Evolutionary conservation across 345 rosid genomes (phyloP).

Genomic region (Euphorbia pulcherrima): DNA sequence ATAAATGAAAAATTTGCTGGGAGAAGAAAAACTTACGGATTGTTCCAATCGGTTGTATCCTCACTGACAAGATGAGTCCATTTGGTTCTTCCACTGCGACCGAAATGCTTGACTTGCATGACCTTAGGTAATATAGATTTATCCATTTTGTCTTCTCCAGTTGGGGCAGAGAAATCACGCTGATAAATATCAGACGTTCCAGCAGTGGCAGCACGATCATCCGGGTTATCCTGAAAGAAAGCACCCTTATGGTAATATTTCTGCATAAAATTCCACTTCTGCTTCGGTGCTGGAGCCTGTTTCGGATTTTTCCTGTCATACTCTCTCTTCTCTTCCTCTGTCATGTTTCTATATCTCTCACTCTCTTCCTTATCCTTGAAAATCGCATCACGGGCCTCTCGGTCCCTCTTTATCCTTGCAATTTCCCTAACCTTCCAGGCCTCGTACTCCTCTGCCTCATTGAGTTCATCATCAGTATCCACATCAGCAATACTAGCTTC

Average conservation of each 20-base stretch:
- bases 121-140: constrained; percentile 67
- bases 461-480: constrained; percentile 73
- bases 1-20: neutral
- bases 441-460: constrained; percentile 75
- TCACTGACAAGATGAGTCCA: constrained; percentile 86
- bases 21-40: constrained; percentile 53
- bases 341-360: constrained; percentile 74
- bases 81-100: constrained; percentile 80
- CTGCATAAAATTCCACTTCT: constrained; percentile 78
- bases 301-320: constrained; percentile 81
- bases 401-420: constrained; percentile 63
- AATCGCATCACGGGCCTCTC: constrained; percentile 65
- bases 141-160: constrained; percentile 80
- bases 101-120: constrained; percentile 80
- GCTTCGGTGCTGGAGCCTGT: constrained; percentile 45
- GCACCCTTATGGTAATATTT: constrained; percentile 79
- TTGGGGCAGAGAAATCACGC: constrained; percentile 71
- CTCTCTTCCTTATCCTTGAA: constrained; percentile 68
- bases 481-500: constrained; percentile 64
- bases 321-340: constrained; percentile 77
- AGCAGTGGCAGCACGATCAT: constrained; percentile 48
- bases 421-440: constrained; percentile 85
- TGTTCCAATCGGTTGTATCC: constrained; percentile 80
- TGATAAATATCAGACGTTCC: constrained; percentile 39
- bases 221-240: constrained; percentile 54